Percentiles rank a stretch among this genome's conserved stretches.
Conservation (phyloP, 1,284 basidiomycete genomes). For the Pseudozyma hubeiensis region DNA sequence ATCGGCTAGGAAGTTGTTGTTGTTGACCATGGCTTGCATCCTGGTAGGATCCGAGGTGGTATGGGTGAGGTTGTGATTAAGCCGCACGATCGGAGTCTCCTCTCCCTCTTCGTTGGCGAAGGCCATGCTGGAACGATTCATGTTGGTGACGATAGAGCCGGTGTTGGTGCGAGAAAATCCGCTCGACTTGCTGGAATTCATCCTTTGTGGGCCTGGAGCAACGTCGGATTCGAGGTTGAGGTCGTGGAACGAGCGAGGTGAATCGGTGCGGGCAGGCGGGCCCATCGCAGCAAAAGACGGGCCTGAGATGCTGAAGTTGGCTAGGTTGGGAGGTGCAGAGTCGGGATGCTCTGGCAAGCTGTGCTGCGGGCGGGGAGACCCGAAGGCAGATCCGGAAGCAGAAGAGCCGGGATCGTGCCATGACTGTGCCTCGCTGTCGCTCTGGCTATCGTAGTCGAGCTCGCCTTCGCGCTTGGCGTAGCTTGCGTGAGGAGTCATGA, state of each 20-base stretch:
- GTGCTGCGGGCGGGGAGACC: constrained; percentile 38
- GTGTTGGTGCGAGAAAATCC: constrained; percentile 51
- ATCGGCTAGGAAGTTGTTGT: constrained; percentile 21
- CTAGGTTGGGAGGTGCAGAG: constrained; percentile 36
- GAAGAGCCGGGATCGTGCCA: constrained; percentile 41
- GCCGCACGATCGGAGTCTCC: constrained; percentile 54
- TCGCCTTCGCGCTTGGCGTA: constrained; percentile 43
- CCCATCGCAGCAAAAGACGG: constrained; percentile 16
- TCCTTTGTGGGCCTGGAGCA: constrained; percentile 34
- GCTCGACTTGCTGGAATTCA: constrained; percentile 35
- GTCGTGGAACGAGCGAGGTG: constrained; percentile 45
- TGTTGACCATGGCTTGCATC: constrained; percentile 24
- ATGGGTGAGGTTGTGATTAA: constrained; percentile 20
- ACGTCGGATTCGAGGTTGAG: constrained; percentile 35
- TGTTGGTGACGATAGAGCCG: constrained; percentile 52
- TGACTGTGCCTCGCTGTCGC: constrained; percentile 41
- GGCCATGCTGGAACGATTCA: constrained; percentile 28
- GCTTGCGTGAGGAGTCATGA: constrained; percentile 30
- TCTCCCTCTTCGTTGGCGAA: constrained; percentile 56
- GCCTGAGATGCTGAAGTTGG: constrained; percentile 34
- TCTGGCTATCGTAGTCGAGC: constrained; percentile 46
- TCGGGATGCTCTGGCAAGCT: constrained; percentile 25
- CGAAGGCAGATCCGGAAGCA: constrained; percentile 29
- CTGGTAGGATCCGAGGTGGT: constrained; percentile 22
- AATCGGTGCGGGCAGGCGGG: constrained; percentile 41